Base-by-base conservation (phyloP, 441 rosid species). In the Aquilaria agallochum region DNA sequence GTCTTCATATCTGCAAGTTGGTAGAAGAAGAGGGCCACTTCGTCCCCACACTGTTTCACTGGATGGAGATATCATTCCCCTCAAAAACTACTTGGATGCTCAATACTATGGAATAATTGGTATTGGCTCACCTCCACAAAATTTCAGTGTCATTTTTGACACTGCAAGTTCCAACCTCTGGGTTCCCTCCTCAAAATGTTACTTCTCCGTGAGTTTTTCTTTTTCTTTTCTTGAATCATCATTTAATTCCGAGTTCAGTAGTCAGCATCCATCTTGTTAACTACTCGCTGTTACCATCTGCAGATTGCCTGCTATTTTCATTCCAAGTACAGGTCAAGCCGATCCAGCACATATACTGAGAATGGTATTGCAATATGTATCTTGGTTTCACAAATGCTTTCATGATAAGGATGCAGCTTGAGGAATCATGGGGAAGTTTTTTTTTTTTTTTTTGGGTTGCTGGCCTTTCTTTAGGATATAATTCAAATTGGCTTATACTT, bases 81-180 rank as follows among this genome's bases (percentile, higher is more conserved):
- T 91, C 14, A 83, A 85, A 61, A 91, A 85, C 72, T 83, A 79
- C 63, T 50, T 88, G 71, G 81, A 86, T 59, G 83, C 93, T 48
- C 97, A 88, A 68, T 90, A 90, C 71, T 80, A 66, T 59, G 97
- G 94, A 72, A 93, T 78, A 68, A 79, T 89, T 40, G 85, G 87
- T 62, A 76, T 85, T 13, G 92, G 97, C 55, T 70, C 95, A 1
- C 97, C 92, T 10, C 80, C 92, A 0, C 96, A 91, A 69, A 82
- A 75, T 31, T 91, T 88, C 73, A 64, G 89, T 5, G 94, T 88
- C 68, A 68, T 87, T 63, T 91, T 91, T 56, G 96, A 88, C 58
- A 86, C 97, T 0, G 97, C 96, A 34, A 91, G 96, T 66, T 91
- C 97, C 44, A 88, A 91, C 60, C 89, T 91, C 47, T 91, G 96